A percentile compares a stretch with the other conserved stretches of the same genome.
phyloP scores from a whole-genome alignment of 2,329 filamentous ascomycete genomes.

The Xylariaceae sp. region DNA sequence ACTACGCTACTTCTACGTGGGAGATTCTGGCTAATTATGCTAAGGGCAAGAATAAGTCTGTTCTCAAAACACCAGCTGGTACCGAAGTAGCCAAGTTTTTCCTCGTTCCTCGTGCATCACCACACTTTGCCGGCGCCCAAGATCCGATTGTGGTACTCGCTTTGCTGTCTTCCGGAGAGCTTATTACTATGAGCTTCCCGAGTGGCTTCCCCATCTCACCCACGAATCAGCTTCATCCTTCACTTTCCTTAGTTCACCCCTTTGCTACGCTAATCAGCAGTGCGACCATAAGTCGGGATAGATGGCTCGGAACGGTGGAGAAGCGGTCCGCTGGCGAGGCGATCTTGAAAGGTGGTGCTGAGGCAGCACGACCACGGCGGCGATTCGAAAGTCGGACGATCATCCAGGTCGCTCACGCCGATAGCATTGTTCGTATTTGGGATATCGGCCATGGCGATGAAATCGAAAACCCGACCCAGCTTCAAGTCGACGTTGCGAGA shows the following conservation, averaged over 20 bases:
- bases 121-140: conserved; percentile 80
- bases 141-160: conserved; percentile 84
- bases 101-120: conserved; percentile 73
- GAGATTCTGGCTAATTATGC: conserved; percentile 75
- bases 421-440: conserved; percentile 89
- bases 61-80: conserved; percentile 70
- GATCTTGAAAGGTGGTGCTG: conserved; percentile 73
- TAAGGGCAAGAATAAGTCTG: conserved; percentile 64
- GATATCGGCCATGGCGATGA: conserved; percentile 89
- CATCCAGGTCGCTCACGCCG: conserved; percentile 80
- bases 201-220: conserved; percentile 86
- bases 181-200: conserved; percentile 86
- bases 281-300: conserved; percentile 67
- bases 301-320: conserved; percentile 90
- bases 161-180: conserved; percentile 77
- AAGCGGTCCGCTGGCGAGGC: conserved; percentile 71
- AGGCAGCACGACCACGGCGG: conserved; percentile 63
- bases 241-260: conserved; percentile 81
- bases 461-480: conserved; percentile 74
- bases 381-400: conserved; percentile 79
- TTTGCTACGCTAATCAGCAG: conserved; percentile 72
- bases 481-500: conserved; percentile 83
- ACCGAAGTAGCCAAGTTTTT: conserved; percentile 76
- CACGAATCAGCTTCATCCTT: conserved; percentile 87
- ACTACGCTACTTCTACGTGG: conserved; percentile 89